phyloP scores from a whole-genome alignment of 2,329 filamentous ascomycete species.

The Clonostachys solani region DNA sequence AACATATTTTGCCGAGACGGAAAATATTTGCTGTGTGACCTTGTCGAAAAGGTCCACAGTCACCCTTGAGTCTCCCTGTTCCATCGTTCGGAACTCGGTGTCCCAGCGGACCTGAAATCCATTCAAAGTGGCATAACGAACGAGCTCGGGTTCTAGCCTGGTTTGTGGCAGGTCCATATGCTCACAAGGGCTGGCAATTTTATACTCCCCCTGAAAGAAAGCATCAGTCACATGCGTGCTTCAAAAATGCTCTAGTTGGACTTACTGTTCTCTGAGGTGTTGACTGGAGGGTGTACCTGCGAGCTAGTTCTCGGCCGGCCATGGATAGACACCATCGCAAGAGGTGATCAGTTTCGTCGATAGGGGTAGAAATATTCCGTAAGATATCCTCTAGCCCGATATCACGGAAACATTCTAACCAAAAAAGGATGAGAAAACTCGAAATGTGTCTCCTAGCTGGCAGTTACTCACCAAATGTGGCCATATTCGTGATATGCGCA shows the following conservation, averaged over 20 bases:
- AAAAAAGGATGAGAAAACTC: background rate
- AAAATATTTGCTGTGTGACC: constrained; percentile 26
- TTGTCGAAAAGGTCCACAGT: constrained; percentile 25
- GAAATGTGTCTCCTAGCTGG: background rate
- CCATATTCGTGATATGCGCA: background rate
- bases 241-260: background rate
- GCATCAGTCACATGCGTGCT: background rate
- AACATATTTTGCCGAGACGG: constrained; percentile 44
- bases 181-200: constrained; percentile 21
- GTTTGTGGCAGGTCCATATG: constrained; percentile 38
- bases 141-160: constrained; percentile 32
- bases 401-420: background rate
- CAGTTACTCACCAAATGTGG: background rate
- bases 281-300: too few species aligned
- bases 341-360: background rate
- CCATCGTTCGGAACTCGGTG: constrained; percentile 19
- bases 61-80: constrained; percentile 12
- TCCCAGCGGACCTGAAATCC: constrained; percentile 30
- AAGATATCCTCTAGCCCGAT: background rate
- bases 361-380: background rate
- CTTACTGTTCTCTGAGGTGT: background rate
- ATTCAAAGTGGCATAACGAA: constrained; percentile 24
- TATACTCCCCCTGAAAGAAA: background rate
- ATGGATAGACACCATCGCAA: background rate
- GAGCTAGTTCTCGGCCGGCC: background rate